Evolutionary conservation across 768 basidiomycete species (phyloP).

Genomic region (Suillus ampliporus): DNA sequence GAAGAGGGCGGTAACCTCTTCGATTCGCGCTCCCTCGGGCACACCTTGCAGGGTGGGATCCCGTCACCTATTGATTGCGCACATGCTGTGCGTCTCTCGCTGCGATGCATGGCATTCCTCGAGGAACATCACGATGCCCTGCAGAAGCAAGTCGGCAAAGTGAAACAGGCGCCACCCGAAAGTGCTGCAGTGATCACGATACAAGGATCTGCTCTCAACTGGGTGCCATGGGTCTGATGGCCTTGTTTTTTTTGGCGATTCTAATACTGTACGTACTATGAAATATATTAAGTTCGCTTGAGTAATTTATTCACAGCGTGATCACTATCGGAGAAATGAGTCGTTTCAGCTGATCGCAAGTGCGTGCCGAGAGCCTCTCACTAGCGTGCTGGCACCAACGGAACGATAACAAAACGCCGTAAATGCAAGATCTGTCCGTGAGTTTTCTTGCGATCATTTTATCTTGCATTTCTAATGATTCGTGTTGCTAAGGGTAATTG

Average conservation of each 20-base stretch:
- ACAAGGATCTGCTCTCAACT: conserved; percentile 77
- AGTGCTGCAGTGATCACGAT: conserved; percentile 92
- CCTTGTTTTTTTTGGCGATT: too few relatives aligned
- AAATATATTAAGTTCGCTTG: too few relatives aligned
- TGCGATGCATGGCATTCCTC: conserved; percentile 94
- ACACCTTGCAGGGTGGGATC: conserved; percentile 94
- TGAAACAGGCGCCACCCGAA: conserved; percentile 61
- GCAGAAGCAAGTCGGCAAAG: conserved; percentile 52
- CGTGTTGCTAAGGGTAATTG: background rate
- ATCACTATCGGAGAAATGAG: too few relatives aligned
- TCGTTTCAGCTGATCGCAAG: too few relatives aligned
- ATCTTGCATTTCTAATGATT: background rate
- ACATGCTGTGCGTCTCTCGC: conserved; percentile 85
- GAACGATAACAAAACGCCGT: background rate
- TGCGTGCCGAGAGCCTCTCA: too few relatives aligned
- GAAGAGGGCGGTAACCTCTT: conserved; percentile 94
- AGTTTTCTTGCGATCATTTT: background rate
- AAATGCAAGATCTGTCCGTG: too few relatives aligned
- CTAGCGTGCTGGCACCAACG: background rate
- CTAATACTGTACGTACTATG: too few relatives aligned
- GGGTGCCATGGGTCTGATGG: too few relatives aligned
- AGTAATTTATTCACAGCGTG: too few relatives aligned
- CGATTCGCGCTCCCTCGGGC: conserved; percentile 94
- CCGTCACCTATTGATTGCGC: conserved; percentile 95
- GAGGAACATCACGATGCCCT: conserved; percentile 76